Percentiles rank a stretch among this genome's conserved stretches.
phyloP scores from a whole-genome alignment of 1,139 yeast genomes.

The Debaryomycetaceae sp. region DNA sequence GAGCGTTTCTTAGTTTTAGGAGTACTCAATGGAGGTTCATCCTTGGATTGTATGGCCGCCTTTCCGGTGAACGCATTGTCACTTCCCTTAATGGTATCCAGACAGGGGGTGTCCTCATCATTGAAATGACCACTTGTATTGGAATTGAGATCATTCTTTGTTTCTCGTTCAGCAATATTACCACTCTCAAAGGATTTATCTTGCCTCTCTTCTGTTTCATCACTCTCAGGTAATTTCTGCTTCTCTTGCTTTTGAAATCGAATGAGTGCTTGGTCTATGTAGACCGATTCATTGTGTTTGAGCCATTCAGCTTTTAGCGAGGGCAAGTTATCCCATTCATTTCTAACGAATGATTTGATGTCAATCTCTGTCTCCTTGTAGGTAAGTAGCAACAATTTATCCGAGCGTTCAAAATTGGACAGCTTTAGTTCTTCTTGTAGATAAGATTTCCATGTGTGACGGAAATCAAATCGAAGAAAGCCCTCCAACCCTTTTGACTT shows the following conservation, averaged over 20 bases:
- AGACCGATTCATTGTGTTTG: constrained; percentile 8
- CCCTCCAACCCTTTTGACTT: constrained; percentile 12
- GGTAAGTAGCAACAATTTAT: constrained; percentile 15
- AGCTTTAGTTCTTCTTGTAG: constrained; percentile 11
- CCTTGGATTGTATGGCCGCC: too few relatives aligned
- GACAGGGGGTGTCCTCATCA: too few relatives aligned
- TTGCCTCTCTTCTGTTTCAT: too few relatives aligned
- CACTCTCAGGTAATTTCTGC: neutral
- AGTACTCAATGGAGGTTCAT: too few relatives aligned
- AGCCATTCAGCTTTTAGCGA: constrained; percentile 8
- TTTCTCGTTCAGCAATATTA: too few relatives aligned
- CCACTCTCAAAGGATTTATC: too few relatives aligned
- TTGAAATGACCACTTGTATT: too few relatives aligned
- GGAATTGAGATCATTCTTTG: too few relatives aligned
- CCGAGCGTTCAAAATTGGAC: constrained; percentile 12
- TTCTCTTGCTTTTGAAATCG: constrained; percentile 1
- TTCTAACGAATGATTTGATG: constrained; percentile 12
- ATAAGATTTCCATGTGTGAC: constrained; percentile 17
- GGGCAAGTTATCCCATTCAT: constrained; percentile 11
- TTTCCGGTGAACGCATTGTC: too few relatives aligned
- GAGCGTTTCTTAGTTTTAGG: too few relatives aligned
- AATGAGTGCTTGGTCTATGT: constrained; percentile 3
- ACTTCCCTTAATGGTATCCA: too few relatives aligned
- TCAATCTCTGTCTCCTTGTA: constrained; percentile 11
- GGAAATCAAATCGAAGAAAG: constrained; percentile 13